These are phyloP conservation scores for Entomortierella beljakovae DNA, from an alignment of 192 early-diverging fungal genomes.

Conservation along the genomic window DNA sequence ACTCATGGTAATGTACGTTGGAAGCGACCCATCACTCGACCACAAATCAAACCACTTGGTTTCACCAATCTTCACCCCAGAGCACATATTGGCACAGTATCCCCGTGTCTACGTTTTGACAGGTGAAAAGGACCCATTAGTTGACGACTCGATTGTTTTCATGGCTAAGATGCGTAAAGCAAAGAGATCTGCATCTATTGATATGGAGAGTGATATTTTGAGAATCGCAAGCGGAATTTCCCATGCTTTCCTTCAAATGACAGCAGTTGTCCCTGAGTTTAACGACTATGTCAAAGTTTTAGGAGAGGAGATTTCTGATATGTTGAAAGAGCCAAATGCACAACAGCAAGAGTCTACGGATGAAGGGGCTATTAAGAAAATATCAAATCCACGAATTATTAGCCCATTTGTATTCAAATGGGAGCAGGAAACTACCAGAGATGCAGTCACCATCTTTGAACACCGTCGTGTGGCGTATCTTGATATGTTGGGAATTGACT, in stretches of 20 bases:
- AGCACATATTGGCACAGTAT: constrained; percentile 87
- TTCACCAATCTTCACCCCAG: constrained; percentile 87
- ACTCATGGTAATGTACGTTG: constrained; percentile 87
- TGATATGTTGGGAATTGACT: constrained; percentile 45
- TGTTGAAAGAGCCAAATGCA: constrained; percentile 9
- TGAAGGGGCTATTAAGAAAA: no score
- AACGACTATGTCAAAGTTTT: constrained; percentile 56
- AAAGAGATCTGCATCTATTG: constrained; percentile 61
- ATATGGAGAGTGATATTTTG: constrained; percentile 46
- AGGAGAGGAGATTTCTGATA: constrained; percentile 54
- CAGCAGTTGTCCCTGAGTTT: constrained; percentile 78
- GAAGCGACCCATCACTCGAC: constrained; percentile 80
- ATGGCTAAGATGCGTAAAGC: constrained; percentile 87
- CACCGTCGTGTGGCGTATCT: constrained; percentile 51
- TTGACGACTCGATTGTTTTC: constrained; percentile 96
- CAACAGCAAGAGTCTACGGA: constrained; percentile 2
- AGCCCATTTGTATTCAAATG: constrained; percentile 28
- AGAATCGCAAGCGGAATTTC: constrained; percentile 81
- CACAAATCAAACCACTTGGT: constrained; percentile 87
- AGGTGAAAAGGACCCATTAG: constrained; percentile 97
- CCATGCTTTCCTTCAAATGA: constrained; percentile 77
- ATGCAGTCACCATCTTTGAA: constrained; percentile 43
- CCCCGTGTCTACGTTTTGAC: constrained; percentile 92
- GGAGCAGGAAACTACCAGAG: constrained; percentile 36
- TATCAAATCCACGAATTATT: constrained; percentile 27